These are phyloP conservation scores for Stromatinia cepivora DNA, from an alignment of 2,329 filamentous ascomycete genomes.

Conservation along the genomic window DNA sequence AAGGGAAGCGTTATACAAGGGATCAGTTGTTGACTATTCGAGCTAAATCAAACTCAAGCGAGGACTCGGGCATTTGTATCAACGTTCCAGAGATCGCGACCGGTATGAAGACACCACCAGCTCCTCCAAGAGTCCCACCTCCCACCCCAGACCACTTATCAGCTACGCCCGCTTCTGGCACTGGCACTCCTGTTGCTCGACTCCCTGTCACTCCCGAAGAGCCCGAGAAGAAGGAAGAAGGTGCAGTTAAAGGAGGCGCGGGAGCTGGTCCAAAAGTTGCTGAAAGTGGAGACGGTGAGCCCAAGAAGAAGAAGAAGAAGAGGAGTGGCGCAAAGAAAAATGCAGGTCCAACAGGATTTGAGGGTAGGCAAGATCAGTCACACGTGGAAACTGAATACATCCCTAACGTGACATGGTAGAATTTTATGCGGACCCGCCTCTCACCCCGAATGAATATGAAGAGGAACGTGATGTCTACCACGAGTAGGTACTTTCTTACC, in stretches of 20 bases:
- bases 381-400: neutral
- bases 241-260: slow-evolving; percentile 6
- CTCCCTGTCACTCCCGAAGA: slow-evolving; percentile 14
- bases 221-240: neutral
- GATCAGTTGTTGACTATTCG: slow-evolving; percentile 30
- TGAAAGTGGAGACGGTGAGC: neutral
- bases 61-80: neutral
- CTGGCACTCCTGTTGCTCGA: slow-evolving; percentile 9
- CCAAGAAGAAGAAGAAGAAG: slow-evolving; percentile 47
- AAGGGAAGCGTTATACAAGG: slow-evolving; percentile 27
- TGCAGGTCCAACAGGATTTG: slow-evolving; percentile 62
- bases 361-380: slow-evolving; percentile 48
- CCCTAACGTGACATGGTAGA: slow-evolving; percentile 47
- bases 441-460: slow-evolving; percentile 66
- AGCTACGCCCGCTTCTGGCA: slow-evolving; percentile 17
- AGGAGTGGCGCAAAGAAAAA: slow-evolving; percentile 40
- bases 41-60: slow-evolving; percentile 7
- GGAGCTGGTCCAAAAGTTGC: slow-evolving; percentile 28
- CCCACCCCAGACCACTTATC: slow-evolving; percentile 22
- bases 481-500: slow-evolving; percentile 47
- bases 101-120: slow-evolving; percentile 22
- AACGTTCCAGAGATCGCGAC: slow-evolving; percentile 15
- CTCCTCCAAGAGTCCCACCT: slow-evolving; percentile 21
- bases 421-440: slow-evolving; percentile 75
- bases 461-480: slow-evolving; percentile 71